Base-by-base conservation (phyloP, 352 stramenopile genomes). In the Phytophthora ramorum region DNA sequence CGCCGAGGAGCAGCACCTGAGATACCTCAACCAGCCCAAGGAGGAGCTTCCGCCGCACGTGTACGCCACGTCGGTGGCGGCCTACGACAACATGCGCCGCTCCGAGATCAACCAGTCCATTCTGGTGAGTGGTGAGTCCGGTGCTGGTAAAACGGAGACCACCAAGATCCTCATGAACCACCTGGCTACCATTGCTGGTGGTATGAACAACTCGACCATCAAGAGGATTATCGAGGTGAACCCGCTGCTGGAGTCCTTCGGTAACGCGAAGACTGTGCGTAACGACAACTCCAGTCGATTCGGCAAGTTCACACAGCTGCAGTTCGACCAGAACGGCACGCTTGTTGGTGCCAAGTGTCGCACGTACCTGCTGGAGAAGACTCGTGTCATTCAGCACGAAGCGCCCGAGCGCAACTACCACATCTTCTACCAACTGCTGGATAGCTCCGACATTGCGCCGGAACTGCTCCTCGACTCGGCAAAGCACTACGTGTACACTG, bases 241-340 rank as follows among this genome's bases (percentile, higher is more conserved):
- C 79, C 97, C 98, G n/a, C 83, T 99, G 43, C 83, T 99, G 2
- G 98, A 99, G 81, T 95, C 93, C 10, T 99, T 99, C 76, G 98
- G 98, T 69, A 99, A 99, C 73, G 96, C 97, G 58, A 97, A 98
- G 70, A 99, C 97, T 0, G 82, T 98, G 14, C 81, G 97, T n/a
- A 99, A 99, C 78, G 93, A 99, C 80, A 99, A 99, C 72, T 98
- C 92, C 26, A 92, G 72, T 68, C 89, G 97, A 30, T 99, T 99
- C 76, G 97, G 97, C 50, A 99, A 99, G 71, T 99, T 98, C 69
- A 99, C 98, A 69, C 89, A 99, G 69, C 85, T 99, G 22, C 83
- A 97, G 55, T 99, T 99, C 65, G 89, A 95, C 58, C 30, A 38
- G 3, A 58, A 81, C 4, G 87, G 89, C 24, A 92, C 76, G 20